phyloP scores from a whole-genome alignment of 495 filamentous ascomycete species.

The Hypoxylon rickii region DNA sequence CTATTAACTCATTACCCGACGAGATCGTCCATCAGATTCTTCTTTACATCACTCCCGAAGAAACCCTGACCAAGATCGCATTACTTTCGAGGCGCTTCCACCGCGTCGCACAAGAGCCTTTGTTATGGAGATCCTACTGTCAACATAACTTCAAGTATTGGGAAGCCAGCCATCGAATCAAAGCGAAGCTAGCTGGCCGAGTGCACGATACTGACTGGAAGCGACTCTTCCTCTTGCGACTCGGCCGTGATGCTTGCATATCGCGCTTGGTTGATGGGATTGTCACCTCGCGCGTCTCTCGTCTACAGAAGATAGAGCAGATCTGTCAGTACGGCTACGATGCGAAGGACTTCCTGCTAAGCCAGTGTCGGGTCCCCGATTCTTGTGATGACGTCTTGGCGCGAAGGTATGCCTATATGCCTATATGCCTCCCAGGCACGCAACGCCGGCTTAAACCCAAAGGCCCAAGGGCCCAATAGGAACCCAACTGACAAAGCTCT shows the following conservation, averaged over 20 bases:
- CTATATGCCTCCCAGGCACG: too few species aligned
- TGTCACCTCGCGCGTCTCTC: conserved; percentile 66
- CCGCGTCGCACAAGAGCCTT: conserved; percentile 65
- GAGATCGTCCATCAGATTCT: conserved; percentile 76
- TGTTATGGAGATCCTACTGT: conserved; percentile 84
- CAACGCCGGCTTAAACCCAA: too few species aligned
- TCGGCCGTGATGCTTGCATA: conserved; percentile 58
- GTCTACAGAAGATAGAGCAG: conserved; percentile 68
- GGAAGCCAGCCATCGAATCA: conserved; percentile 68
- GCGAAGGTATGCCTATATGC: conserved; percentile 66
- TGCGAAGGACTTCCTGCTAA: conserved; percentile 81
- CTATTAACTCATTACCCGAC: conserved; percentile 61
- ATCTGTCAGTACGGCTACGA: conserved; percentile 80
- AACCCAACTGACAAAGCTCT: conserved; percentile 3
- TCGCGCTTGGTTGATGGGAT: conserved; percentile 68
- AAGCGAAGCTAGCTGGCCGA: conserved; percentile 52
- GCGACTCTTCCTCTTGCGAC: conserved; percentile 65
- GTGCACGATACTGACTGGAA: conserved; percentile 77
- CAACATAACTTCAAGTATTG: conserved; percentile 68
- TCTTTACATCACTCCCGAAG: conserved; percentile 59
- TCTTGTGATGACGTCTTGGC: conserved; percentile 76
- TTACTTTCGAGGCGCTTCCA: conserved; percentile 66
- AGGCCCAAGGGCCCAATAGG: conserved; percentile 4
- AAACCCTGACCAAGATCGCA: conserved; percentile 56
- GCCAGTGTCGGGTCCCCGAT: conserved; percentile 62